These are phyloP conservation scores for Torulaspora gathmanii DNA, from an alignment of 805 yeast genomes.

Conservation along the genomic window DNA sequence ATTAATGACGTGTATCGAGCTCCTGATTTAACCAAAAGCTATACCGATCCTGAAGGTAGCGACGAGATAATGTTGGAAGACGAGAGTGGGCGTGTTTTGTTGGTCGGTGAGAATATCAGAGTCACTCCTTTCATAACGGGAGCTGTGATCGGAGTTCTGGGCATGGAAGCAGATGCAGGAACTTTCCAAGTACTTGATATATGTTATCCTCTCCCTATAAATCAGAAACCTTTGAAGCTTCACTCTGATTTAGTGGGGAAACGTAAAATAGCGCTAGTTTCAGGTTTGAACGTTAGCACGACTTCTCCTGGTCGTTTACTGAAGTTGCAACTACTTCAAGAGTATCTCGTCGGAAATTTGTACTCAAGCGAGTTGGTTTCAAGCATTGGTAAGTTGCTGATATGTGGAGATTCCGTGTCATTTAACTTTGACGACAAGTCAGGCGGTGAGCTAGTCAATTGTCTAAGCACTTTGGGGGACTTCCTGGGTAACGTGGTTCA, in stretches of 20 bases:
- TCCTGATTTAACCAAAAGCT: constrained; percentile 42
- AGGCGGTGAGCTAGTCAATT: constrained; percentile 50
- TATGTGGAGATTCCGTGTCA: constrained; percentile 69
- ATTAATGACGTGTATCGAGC: constrained; percentile 47
- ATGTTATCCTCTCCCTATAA: constrained; percentile 60
- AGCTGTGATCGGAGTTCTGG: constrained; percentile 76
- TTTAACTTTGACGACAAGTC: constrained; percentile 38
- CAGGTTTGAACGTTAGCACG: constrained; percentile 65
- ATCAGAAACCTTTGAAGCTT: constrained; percentile 42
- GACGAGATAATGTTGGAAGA: constrained; percentile 79
- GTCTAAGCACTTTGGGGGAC: constrained; percentile 53
- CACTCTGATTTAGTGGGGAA: constrained; percentile 14
- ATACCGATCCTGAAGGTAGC: constrained; percentile 48
- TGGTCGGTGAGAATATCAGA: constrained; percentile 58
- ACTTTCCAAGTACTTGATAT: constrained; percentile 79
- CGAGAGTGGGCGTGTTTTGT: constrained; percentile 79
- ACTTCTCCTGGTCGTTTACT: constrained; percentile 39
- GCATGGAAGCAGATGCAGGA: constrained; percentile 81
- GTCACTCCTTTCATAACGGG: constrained; percentile 75
- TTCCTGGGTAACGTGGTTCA: constrained; percentile 53
- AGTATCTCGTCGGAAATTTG: constrained; percentile 69
- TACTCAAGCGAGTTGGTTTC: constrained; percentile 34
- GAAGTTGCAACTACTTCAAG: constrained; percentile 55
- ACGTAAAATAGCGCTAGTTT: constrained; percentile 61
- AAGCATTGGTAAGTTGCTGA: constrained; percentile 48